A percentile compares a stretch with the other conserved stretches of the same genome.
phyloP scores from a whole-genome alignment of 805 yeast genomes.

The Metschnikowia cerradonensis region DNA sequence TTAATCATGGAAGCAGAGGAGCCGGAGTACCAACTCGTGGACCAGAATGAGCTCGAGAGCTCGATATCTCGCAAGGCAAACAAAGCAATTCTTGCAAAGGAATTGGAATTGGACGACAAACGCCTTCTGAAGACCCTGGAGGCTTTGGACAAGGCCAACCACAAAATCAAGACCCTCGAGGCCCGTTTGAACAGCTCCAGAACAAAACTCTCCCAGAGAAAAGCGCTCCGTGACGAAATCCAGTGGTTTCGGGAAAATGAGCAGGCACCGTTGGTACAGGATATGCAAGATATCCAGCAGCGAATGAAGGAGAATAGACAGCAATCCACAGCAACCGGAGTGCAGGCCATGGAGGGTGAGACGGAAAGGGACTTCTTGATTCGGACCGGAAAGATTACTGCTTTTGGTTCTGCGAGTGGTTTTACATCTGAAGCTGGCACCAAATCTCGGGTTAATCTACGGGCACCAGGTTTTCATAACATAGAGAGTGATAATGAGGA shows the following conservation, averaged over 20 bases:
- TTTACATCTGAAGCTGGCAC: conserved; percentile 31
- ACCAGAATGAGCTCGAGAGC: conserved; percentile 76
- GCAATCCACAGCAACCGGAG: conserved; percentile 34
- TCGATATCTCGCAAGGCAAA: conserved; percentile 69
- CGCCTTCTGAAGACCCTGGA: conserved; percentile 65
- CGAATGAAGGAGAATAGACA: conserved; percentile 34
- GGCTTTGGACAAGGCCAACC: conserved; percentile 40
- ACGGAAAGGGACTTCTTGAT: conserved; percentile 74
- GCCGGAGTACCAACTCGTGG: conserved; percentile 45
- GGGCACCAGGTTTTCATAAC: conserved; percentile 46
- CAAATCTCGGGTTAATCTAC: conserved; percentile 41
- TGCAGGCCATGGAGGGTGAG: conserved; percentile 46
- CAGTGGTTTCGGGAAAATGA: conserved; percentile 47
- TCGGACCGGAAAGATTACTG: conserved; percentile 89
- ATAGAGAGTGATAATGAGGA: neutral
- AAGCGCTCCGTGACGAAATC: conserved; percentile 52
- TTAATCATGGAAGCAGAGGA: neutral
- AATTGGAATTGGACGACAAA: conserved; percentile 67
- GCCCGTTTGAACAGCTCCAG: conserved; percentile 46
- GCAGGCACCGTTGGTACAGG: conserved; percentile 50
- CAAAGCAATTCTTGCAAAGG: conserved; percentile 53
- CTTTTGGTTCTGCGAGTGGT: conserved; percentile 71
- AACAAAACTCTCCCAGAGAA: conserved; percentile 63
- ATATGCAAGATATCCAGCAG: conserved; percentile 50
- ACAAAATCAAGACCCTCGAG: conserved; percentile 46